phyloP scores from a whole-genome alignment of 306 rosid genomes.

The Aeschynomene evenia region DNA sequence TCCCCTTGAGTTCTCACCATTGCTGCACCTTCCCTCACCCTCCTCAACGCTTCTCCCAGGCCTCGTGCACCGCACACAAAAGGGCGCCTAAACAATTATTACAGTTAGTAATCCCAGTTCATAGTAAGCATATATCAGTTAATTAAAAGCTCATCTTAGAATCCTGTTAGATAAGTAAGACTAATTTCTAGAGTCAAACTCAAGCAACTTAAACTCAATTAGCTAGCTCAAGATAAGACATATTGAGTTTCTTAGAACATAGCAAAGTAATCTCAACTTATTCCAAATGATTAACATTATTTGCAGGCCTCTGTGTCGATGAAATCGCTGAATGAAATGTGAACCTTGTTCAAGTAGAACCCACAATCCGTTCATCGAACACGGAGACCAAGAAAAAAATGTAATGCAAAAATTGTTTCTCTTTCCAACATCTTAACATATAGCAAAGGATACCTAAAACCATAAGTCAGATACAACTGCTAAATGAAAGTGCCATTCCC shows the following conservation, averaged over 20 bases:
- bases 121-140: not conserved
- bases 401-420: no score
- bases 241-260: not conserved
- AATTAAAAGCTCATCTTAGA: not conserved
- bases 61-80: conserved; percentile 58
- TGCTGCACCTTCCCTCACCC: conserved; percentile 72
- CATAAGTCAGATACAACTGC: not conserved
- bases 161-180: not conserved
- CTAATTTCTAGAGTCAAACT: not conserved
- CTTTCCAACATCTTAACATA: not conserved
- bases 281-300: no score
- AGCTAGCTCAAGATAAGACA: not conserved
- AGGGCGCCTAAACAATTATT: conserved; percentile 23
- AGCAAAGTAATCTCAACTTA: not conserved
- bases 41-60: conserved; percentile 67
- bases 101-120: not conserved
- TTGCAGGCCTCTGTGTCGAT: no score
- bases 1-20: conserved; percentile 70
- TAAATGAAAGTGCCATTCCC: no score
- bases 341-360: no score
- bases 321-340: no score
- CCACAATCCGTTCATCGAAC: no score
- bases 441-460: not conserved
- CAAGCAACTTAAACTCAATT: not conserved
- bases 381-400: no score